Percentiles rank a stretch among this genome's conserved stretches.
Evolutionary conservation across 257 asterid species (phyloP).

Genomic region (Nemophila menziesii): DNA sequence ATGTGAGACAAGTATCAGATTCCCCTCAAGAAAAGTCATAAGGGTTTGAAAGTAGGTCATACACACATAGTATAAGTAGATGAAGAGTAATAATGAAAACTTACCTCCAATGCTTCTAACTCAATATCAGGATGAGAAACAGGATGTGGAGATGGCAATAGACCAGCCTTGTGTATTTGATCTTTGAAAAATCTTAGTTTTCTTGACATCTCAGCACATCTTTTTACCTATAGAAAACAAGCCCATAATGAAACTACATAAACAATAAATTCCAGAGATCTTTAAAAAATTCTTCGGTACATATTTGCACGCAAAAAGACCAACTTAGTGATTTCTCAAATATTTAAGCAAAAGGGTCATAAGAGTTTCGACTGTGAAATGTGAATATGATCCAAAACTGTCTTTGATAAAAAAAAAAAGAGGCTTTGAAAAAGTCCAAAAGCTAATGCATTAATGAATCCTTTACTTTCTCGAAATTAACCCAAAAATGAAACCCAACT

Average conservation of each 20-base stretch:
- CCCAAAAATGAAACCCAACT: too few relatives aligned
- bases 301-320: conserved; percentile 1
- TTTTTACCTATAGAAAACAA: conserved; percentile 56
- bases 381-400: too few relatives aligned
- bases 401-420: too few relatives aligned
- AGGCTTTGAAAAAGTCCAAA: too few relatives aligned
- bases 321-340: neutral
- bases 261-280: conserved; percentile 6
- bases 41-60: neutral
- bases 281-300: neutral
- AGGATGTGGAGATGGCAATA: conserved; percentile 47
- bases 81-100: conserved; percentile 7
- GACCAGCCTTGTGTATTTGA: conserved; percentile 83
- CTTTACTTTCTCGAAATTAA: too few relatives aligned
- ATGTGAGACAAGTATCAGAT: conserved; percentile 4
- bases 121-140: conserved; percentile 80
- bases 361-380: too few relatives aligned
- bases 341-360: too few relatives aligned
- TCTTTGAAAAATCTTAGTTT: conserved; percentile 86
- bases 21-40: conserved; percentile 4
- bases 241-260: conserved; percentile 12
- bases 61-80: conserved; percentile 1
- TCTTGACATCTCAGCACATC: conserved; percentile 99
- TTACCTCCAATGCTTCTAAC: conserved; percentile 88
- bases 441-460: too few relatives aligned